A percentile compares a stretch with the other conserved stretches of the same genome.
These are phyloP conservation scores for Microbotryum intermedium DNA, from an alignment of 1,284 basidiomycete species.

Conservation along the genomic window DNA sequence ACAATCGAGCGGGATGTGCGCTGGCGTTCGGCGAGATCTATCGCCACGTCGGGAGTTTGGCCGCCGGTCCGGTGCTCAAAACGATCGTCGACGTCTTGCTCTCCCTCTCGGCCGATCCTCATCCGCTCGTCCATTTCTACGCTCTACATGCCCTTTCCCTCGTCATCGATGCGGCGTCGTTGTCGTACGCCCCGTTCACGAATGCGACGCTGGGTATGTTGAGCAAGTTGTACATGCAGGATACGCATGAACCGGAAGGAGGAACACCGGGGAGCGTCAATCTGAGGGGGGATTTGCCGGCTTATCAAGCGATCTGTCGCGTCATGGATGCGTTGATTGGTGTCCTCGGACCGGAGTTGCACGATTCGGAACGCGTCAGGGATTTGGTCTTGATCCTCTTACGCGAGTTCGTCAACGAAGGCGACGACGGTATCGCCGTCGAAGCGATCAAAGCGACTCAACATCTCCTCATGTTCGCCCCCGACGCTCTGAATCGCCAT, in stretches of 20 bases:
- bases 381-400: slow-evolving; percentile 76
- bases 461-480: slow-evolving; percentile 92
- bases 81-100: slow-evolving; percentile 93
- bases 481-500: slow-evolving; percentile 69
- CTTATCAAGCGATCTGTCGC: slow-evolving; percentile 82
- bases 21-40: slow-evolving; percentile 92
- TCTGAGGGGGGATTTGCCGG: slow-evolving; percentile 78
- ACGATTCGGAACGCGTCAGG: slow-evolving; percentile 74
- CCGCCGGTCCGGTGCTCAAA: slow-evolving; percentile 87
- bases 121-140: slow-evolving; percentile 93
- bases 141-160: slow-evolving; percentile 74
- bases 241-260: slow-evolving; percentile 89
- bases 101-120: slow-evolving; percentile 91
- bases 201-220: slow-evolving; percentile 82
- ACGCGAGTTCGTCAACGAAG: slow-evolving; percentile 60
- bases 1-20: slow-evolving; percentile 87
- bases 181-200: slow-evolving; percentile 85
- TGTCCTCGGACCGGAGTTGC: slow-evolving; percentile 89
- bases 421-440: slow-evolving; percentile 78
- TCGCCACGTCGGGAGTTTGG: slow-evolving; percentile 81
- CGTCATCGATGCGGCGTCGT: slow-evolving; percentile 84
- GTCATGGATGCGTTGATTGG: slow-evolving; percentile 89
- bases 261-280: slow-evolving; percentile 75
- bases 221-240: slow-evolving; percentile 79
- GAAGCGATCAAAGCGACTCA: slow-evolving; percentile 94